phyloP scores from a whole-genome alignment of 176 grass and related monocot species.

The Phoenix dactylifera region DNA sequence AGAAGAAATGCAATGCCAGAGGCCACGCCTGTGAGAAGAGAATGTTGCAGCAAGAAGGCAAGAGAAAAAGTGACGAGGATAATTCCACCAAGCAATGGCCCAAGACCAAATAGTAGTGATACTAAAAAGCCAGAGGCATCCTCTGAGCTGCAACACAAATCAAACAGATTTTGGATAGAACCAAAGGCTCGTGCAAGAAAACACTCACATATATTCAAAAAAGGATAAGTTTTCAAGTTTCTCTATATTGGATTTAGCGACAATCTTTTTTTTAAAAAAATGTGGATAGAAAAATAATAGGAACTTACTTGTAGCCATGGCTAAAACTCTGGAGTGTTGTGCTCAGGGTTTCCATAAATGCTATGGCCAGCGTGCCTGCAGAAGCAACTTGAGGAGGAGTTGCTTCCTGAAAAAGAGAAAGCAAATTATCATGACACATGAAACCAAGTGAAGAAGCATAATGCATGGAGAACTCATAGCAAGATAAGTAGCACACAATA shows the following conservation, averaged over 20 bases:
- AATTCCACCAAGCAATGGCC: slow-evolving; percentile 86
- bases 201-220: too few species aligned
- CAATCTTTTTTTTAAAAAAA: background rate
- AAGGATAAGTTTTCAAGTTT: background rate
- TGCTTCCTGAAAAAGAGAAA: slow-evolving; percentile 57
- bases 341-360: slow-evolving; percentile 96
- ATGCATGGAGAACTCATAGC: too few species aligned
- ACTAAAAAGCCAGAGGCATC: slow-evolving; percentile 73
- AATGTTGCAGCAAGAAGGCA: slow-evolving; percentile 66
- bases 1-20: slow-evolving; percentile 92
- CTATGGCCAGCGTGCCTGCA: slow-evolving; percentile 80
- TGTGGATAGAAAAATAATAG: background rate
- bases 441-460: too few species aligned
- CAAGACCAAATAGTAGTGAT: slow-evolving; percentile 89
- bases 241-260: background rate
- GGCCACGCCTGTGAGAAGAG: slow-evolving; percentile 77
- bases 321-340: slow-evolving; percentile 70
- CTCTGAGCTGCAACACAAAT: slow-evolving; percentile 49
- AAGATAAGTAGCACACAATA: too few species aligned
- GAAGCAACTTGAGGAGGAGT: slow-evolving; percentile 94
- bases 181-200: too few species aligned
- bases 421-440: slow-evolving; percentile 16
- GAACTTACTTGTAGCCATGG: slow-evolving; percentile 43
- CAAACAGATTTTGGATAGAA: slow-evolving; percentile 10
- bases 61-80: slow-evolving; percentile 68